Conservation (phyloP, 2,329 filamentous ascomycete genomes). For the Myriosclerotinia curreyana region DNA sequence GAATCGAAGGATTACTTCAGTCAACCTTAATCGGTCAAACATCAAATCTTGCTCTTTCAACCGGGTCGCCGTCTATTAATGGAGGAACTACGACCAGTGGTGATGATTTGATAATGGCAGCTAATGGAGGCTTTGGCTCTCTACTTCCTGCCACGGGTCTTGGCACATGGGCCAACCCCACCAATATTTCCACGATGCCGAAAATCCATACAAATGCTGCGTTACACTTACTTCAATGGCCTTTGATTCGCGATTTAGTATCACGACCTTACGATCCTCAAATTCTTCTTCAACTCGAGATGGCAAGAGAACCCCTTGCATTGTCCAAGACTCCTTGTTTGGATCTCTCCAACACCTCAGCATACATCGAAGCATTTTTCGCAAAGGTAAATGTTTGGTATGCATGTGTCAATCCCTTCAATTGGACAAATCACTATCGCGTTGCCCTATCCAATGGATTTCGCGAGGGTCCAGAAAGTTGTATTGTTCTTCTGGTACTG, state of each 20-base stretch:
- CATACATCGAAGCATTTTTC: slow-evolving; percentile 78
- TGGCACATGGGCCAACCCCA: slow-evolving; percentile 65
- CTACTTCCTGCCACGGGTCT: slow-evolving; percentile 62
- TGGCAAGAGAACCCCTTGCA: slow-evolving; percentile 72
- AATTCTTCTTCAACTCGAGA: slow-evolving; percentile 76
- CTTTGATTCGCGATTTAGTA: slow-evolving; percentile 73
- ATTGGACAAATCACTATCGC: slow-evolving; percentile 73
- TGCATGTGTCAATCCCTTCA: slow-evolving; percentile 78
- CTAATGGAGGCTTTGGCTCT: slow-evolving; percentile 48
- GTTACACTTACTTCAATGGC: slow-evolving; percentile 75
- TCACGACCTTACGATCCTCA: slow-evolving; percentile 76
- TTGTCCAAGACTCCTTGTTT: slow-evolving; percentile 63
- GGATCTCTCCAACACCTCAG: slow-evolving; percentile 69
- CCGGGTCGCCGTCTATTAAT: slow-evolving; percentile 63
- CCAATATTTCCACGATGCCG: slow-evolving; percentile 81
- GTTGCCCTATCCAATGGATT: slow-evolving; percentile 73
- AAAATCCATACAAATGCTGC: slow-evolving; percentile 80
- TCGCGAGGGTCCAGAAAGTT: slow-evolving; percentile 75
- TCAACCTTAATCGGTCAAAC: slow-evolving; percentile 56
- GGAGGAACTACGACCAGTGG: slow-evolving; percentile 60
- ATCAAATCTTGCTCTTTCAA: slow-evolving; percentile 54
- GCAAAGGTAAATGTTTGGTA: slow-evolving; percentile 82
- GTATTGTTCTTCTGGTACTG: slow-evolving; percentile 74
- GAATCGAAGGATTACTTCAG: slow-evolving; percentile 77
- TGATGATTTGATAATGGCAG: slow-evolving; percentile 51